These are phyloP conservation scores for Ogataea chonburiensis DNA, from an alignment of 805 yeast genomes.

Conservation along the genomic window DNA sequence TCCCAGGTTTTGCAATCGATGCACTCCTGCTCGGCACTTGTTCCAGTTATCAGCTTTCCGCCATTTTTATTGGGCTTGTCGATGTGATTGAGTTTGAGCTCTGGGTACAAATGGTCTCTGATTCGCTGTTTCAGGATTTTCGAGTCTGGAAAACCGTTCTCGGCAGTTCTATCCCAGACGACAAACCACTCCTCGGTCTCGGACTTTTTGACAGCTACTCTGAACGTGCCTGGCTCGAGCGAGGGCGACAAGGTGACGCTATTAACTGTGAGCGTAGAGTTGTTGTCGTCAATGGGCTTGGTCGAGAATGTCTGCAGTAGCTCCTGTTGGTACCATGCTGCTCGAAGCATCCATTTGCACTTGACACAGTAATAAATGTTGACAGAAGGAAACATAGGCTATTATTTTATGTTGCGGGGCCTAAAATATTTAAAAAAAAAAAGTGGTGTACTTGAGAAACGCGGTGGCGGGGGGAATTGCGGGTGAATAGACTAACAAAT, in stretches of 20 bases:
- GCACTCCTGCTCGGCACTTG: constrained; percentile 25
- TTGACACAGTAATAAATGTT: constrained; percentile 73
- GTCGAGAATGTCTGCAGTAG: constrained; percentile 69
- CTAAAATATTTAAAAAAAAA: background rate
- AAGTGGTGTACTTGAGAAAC: constrained; percentile 2
- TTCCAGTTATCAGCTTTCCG: constrained; percentile 19
- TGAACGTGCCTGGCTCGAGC: constrained; percentile 54
- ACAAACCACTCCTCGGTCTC: constrained; percentile 31
- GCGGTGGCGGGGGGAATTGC: constrained; percentile 8
- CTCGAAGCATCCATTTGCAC: constrained; percentile 87
- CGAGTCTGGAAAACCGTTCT: constrained; percentile 86
- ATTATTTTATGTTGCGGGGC: constrained; percentile 11
- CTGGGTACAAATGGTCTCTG: constrained; percentile 58
- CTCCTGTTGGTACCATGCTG: constrained; percentile 87
- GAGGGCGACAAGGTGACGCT: constrained; percentile 53
- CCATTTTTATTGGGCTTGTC: constrained; percentile 39
- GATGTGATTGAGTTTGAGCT: constrained; percentile 58
- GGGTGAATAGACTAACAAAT: constrained; percentile 10
- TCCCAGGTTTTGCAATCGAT: constrained; percentile 34
- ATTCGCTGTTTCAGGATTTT: constrained; percentile 71
- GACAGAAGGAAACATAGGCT: constrained; percentile 52
- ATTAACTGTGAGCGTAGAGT: constrained; percentile 42
- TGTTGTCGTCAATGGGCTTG: constrained; percentile 29
- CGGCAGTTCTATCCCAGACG: constrained; percentile 59
- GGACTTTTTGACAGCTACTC: constrained; percentile 46